Evolutionary conservation across 768 basidiomycete genomes (phyloP).

Genomic region (button mushroom (Agaricus bisporus)): DNA sequence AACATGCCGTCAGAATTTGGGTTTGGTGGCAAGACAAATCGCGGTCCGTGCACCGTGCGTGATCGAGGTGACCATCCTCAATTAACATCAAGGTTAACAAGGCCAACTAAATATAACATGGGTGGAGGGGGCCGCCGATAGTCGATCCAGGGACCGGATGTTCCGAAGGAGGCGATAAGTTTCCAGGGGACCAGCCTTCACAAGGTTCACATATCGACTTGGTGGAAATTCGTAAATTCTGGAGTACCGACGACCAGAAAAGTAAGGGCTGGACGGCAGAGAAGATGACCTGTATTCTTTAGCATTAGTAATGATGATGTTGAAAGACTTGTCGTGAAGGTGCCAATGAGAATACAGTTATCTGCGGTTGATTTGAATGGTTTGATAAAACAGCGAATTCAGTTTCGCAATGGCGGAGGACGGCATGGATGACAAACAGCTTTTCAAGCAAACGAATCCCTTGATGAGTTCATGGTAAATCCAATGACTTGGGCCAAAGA

Average conservation of each 20-base stretch:
- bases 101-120: slow-evolving; percentile 1
- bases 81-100: background rate
- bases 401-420: slow-evolving; percentile 24
- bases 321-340: slow-evolving; percentile 81
- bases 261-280: background rate
- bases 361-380: slow-evolving; percentile 61
- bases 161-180: slow-evolving; percentile 53
- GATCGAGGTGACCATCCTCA: background rate
- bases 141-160: slow-evolving; percentile 9
- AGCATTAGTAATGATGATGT: slow-evolving; percentile 75
- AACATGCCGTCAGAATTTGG: no score
- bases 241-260: background rate
- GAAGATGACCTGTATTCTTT: slow-evolving; percentile 57
- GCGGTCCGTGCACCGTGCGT: background rate
- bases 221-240: slow-evolving; percentile 25
- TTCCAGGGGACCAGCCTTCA: slow-evolving; percentile 67
- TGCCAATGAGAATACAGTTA: slow-evolving; percentile 76
- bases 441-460: no score
- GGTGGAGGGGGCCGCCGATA: background rate
- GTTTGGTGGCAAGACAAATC: no score
- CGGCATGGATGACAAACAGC: background rate
- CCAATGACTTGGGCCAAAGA: no score
- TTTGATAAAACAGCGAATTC: slow-evolving; percentile 43
- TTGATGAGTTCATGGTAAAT: no score
- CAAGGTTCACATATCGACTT: slow-evolving; percentile 69